Conservation (phyloP, 805 yeast species). For the Nakazawaea ishiwadae region DNA sequence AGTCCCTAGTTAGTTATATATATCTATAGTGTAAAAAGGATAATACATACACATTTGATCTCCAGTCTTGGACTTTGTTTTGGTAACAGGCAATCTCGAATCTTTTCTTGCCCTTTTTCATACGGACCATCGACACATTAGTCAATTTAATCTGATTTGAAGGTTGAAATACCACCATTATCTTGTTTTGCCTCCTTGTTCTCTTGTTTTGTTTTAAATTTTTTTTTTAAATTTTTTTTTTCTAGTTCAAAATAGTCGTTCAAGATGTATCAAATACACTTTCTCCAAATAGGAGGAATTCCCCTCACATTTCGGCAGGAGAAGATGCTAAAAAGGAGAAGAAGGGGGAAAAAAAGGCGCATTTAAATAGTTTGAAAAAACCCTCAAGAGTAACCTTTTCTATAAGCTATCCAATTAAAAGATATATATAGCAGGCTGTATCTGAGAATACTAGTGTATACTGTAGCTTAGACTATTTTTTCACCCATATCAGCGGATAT, state of each 20-base stretch:
- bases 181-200: background rate
- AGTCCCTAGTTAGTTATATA: background rate
- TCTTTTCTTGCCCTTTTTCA: conserved; percentile 86
- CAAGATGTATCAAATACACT: no score
- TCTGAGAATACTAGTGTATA: no score
- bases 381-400: no score
- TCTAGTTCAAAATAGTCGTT: no score
- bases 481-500: no score
- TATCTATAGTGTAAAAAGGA: background rate
- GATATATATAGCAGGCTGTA: no score
- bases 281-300: background rate
- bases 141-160: conserved; percentile 84
- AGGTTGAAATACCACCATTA: conserved; percentile 50
- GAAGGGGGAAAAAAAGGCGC: background rate
- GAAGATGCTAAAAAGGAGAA: background rate
- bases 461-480: no score
- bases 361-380: no score
- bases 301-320: background rate
- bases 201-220: background rate
- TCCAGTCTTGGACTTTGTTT: conserved; percentile 94
- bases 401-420: no score
- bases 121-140: conserved; percentile 87
- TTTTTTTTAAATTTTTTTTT: background rate
- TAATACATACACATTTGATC: conserved; percentile 50
- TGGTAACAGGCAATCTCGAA: conserved; percentile 96